These are phyloP conservation scores for Aureobasidium sp. DNA, from an alignment of 2,329 filamentous ascomycete genomes.

Conservation along the genomic window DNA sequence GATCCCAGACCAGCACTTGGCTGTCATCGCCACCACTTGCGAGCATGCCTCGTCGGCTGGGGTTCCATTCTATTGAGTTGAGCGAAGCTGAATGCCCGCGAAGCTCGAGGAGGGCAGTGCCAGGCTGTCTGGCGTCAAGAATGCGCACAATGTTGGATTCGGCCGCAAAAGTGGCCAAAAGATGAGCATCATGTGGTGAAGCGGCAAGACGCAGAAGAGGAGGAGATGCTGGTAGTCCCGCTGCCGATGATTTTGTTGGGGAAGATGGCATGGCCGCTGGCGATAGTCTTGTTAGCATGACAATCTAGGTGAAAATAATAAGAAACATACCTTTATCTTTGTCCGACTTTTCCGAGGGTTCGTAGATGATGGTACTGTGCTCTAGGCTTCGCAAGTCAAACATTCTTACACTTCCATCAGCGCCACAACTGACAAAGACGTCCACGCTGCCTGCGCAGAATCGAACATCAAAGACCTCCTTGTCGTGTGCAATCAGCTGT, in stretches of 20 bases:
- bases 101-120: conserved; percentile 88
- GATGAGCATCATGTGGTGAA: conserved; percentile 89
- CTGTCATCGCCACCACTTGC: conserved; percentile 90
- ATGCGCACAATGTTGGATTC: conserved; percentile 91
- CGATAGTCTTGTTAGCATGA: background rate
- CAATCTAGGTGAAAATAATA: background rate
- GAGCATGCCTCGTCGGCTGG: conserved; percentile 74
- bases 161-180: conserved; percentile 93
- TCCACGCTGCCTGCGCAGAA: conserved; percentile 99
- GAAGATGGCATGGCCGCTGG: conserved; percentile 50
- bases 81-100: conserved; percentile 78
- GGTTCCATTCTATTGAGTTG: conserved; percentile 96
- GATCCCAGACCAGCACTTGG: conserved; percentile 87
- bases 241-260: conserved; percentile 58
- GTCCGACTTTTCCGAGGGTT: conserved; percentile 78
- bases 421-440: conserved; percentile 95
- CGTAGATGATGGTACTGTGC: conserved; percentile 98
- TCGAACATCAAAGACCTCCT: conserved; percentile 96
- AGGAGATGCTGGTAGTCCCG: conserved; percentile 58
- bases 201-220: conserved; percentile 76
- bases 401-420: conserved; percentile 97
- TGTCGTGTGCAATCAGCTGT: conserved; percentile 96
- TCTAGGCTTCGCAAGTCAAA: conserved; percentile 94
- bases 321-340: conserved; percentile 38
- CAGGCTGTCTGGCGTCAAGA: conserved; percentile 90